phyloP scores from a whole-genome alignment of 768 basidiomycete genomes.

The Psilocybe subaeruginosa region DNA sequence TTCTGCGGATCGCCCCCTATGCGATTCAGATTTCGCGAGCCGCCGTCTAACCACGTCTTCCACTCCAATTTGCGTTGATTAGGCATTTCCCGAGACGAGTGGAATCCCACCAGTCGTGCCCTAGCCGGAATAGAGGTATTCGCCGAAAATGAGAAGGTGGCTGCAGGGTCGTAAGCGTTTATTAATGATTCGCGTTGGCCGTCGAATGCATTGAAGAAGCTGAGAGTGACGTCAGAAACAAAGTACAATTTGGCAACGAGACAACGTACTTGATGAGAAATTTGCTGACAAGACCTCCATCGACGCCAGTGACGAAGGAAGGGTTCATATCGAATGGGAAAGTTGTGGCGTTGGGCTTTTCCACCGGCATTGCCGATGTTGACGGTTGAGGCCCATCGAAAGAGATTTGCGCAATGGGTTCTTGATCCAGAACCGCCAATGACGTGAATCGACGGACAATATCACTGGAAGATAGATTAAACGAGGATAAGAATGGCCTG shows the following conservation, averaged over 20 bases:
- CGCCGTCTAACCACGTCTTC: conserved; percentile 66
- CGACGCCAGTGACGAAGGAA: conserved; percentile 77
- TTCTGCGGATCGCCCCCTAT: conserved; percentile 66
- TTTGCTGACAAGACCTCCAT: conserved; percentile 64
- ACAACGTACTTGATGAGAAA: conserved; percentile 75
- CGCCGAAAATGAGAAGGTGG: conserved; percentile 90
- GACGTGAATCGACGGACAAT: conserved; percentile 80
- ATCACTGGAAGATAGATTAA: conserved; percentile 50
- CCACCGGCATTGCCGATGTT: conserved; percentile 39
- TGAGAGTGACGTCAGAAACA: conserved; percentile 30
- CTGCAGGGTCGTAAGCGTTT: conserved; percentile 77
- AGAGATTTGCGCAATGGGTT: conserved; percentile 75
- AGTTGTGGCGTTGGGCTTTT: conserved; percentile 60
- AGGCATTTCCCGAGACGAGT: conserved; percentile 65
- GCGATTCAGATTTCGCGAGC: conserved; percentile 79
- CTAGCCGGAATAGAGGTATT: conserved; percentile 84
- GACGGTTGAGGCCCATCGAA: conserved; percentile 74
- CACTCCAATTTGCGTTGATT: conserved; percentile 86
- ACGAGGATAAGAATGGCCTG: background rate
- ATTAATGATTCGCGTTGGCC: conserved; percentile 65
- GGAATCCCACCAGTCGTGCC: conserved; percentile 72
- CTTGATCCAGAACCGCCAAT: conserved; percentile 82
- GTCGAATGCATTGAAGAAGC: conserved; percentile 89
- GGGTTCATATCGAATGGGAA: conserved; percentile 80
- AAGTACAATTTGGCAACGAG: background rate